These are phyloP conservation scores for Xerocomellus amylosporus DNA, from an alignment of 768 basidiomycete genomes.

Conservation along the genomic window DNA sequence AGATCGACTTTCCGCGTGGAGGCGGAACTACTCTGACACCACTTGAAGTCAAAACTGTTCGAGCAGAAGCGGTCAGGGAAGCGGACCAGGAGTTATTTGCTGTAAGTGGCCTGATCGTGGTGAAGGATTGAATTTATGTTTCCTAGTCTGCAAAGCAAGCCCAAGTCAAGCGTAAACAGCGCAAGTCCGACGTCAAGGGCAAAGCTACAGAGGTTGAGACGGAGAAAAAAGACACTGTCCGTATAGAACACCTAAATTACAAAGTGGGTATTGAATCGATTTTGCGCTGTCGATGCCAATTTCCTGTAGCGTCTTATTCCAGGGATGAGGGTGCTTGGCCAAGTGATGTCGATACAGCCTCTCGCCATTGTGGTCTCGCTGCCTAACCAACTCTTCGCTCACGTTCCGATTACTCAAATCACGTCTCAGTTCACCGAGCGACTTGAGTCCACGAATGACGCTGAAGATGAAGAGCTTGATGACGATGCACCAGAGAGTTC, in stretches of 20 bases:
- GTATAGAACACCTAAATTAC: conserved; percentile 92
- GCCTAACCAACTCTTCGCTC: conserved; percentile 92
- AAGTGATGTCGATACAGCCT: conserved; percentile 82
- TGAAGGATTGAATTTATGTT: conserved; percentile 4
- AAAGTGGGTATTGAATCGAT: conserved; percentile 50
- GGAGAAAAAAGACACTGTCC: conserved; percentile 45
- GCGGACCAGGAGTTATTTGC: conserved; percentile 77
- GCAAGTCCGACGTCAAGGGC: conserved; percentile 43
- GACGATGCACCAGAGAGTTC: conserved; percentile 40
- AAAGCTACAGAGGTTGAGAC: conserved; percentile 33
- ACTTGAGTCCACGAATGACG: conserved; percentile 61
- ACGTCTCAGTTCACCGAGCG: conserved; percentile 71
- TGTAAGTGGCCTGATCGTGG: conserved; percentile 37
- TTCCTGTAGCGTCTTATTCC: conserved; percentile 60
- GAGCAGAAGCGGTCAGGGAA: conserved; percentile 81
- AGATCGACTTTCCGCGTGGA: conserved; percentile 93
- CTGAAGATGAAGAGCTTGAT: conserved; percentile 43
- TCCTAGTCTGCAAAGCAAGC: conserved; percentile 42
- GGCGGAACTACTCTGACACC: conserved; percentile 89
- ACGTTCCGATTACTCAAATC: conserved; percentile 92
- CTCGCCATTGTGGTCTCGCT: conserved; percentile 89
- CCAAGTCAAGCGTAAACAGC: conserved; percentile 43
- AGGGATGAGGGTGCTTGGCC: conserved; percentile 88
- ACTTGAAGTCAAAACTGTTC: conserved; percentile 81
- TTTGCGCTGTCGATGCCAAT: conserved; percentile 7